phyloP scores from a whole-genome alignment of 2,329 filamentous ascomycete genomes.

The Colletotrichum lentis region DNA sequence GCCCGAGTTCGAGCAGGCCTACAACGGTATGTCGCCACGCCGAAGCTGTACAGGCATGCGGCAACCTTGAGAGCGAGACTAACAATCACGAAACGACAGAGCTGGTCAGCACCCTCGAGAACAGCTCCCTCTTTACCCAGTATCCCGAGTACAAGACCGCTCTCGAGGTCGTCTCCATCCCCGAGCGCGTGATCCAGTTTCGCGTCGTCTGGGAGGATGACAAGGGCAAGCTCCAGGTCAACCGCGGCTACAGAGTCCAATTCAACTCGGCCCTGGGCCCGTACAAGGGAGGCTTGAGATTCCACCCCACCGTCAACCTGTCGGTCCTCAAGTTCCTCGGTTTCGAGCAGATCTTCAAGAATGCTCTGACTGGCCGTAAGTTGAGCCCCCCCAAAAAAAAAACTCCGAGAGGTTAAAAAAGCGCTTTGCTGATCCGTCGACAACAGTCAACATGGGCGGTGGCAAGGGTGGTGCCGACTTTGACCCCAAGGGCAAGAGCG shows the following conservation, averaged over 20 bases:
- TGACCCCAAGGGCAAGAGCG: conserved; percentile 97
- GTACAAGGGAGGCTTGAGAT: conserved; percentile 96
- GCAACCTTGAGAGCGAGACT: conserved; percentile 25
- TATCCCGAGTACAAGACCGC: conserved; percentile 94
- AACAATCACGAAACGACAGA: conserved; percentile 62
- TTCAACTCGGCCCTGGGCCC: conserved; percentile 98
- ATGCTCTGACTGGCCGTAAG: conserved; percentile 93
- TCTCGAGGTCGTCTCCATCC: conserved; percentile 85
- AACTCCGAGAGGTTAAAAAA: too few relatives aligned
- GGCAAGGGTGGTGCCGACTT: conserved; percentile 98
- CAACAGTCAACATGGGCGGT: conserved; percentile 86
- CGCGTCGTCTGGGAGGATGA: conserved; percentile 97
- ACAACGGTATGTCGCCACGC: conserved; percentile 73
- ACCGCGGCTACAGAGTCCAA: conserved; percentile 97
- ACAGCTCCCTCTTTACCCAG: conserved; percentile 90
- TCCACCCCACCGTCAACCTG: conserved; percentile 88
- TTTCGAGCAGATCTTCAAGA: conserved; percentile 99
- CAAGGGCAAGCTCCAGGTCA: conserved; percentile 86
- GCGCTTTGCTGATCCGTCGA: conserved; percentile 36
- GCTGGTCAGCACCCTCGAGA: conserved; percentile 92
- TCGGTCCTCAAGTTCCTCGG: conserved; percentile 89
- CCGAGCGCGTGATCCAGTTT: conserved; percentile 97
- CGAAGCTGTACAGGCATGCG: conserved; percentile 1
- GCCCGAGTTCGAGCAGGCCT: conserved; percentile 99
- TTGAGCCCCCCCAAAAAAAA: conserved; percentile 42